Percentiles rank a stretch among this genome's conserved stretches.
These are phyloP conservation scores for Quercus variabilis DNA, from an alignment of 306 rosid genomes.

Conservation along the genomic window DNA sequence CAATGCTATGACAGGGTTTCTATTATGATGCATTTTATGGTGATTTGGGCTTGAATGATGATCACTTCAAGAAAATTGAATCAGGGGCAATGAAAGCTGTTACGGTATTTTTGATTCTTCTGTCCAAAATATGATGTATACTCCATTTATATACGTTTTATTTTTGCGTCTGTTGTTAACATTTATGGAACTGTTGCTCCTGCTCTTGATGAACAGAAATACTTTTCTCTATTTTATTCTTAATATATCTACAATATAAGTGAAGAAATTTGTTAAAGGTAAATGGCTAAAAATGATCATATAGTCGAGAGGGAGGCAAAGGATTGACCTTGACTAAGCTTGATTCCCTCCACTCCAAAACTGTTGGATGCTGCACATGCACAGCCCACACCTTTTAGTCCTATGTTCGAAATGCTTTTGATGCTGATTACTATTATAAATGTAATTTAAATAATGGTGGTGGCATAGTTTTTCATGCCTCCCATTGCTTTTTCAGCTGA, in stretches of 20 bases:
- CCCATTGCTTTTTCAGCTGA: too few relatives aligned
- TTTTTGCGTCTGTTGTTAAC: not conserved
- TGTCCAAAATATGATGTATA: not conserved
- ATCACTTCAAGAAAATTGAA: constrained; percentile 77
- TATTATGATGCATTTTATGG: constrained; percentile 91
- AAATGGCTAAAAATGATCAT: not conserved
- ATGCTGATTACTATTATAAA: not conserved
- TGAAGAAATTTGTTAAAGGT: not conserved
- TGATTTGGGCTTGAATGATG: constrained; percentile 87
- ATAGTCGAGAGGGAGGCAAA: not conserved
- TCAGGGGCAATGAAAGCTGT: constrained; percentile 69
- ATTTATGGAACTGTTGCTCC: not conserved
- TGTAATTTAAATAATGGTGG: too few relatives aligned
- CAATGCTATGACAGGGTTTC: constrained; percentile 64
- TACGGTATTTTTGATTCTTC: constrained; percentile 43
- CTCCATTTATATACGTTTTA: not conserved
- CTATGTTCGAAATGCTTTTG: not conserved
- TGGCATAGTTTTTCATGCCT: too few relatives aligned
- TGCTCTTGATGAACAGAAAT: not conserved
- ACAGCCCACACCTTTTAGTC: not conserved
- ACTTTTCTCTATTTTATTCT: not conserved
- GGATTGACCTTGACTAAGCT: not conserved
- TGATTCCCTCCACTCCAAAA: not conserved
- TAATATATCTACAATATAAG: not conserved
- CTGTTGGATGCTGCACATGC: not conserved